A percentile compares a stretch with the other conserved stretches of the same genome.
phyloP scores from a whole-genome alignment of 495 filamentous ascomycete species.

The Cercophora scortea region DNA sequence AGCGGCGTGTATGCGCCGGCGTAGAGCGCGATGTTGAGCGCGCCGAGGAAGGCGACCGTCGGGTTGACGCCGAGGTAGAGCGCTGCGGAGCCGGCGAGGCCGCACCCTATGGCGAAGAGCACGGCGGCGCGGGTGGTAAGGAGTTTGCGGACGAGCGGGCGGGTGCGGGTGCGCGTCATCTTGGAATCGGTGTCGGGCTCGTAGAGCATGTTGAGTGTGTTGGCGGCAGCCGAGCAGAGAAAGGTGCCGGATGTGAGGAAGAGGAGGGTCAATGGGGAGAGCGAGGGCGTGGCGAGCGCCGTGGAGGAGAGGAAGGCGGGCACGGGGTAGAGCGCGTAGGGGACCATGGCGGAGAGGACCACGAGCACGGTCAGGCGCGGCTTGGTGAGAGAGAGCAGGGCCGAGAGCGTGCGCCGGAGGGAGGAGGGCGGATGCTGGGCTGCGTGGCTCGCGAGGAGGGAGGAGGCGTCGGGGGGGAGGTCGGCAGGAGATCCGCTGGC shows the following conservation, averaged over 20 bases:
- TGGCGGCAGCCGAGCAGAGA: constrained; percentile 77
- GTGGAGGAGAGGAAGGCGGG: constrained; percentile 65
- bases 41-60: constrained; percentile 79
- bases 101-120: constrained; percentile 68
- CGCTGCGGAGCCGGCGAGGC: constrained; percentile 53
- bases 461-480: constrained; percentile 77
- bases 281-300: constrained; percentile 59
- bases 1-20: constrained; percentile 88
- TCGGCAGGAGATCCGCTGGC: constrained; percentile 5
- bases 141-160: constrained; percentile 79
- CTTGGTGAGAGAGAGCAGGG: constrained; percentile 87
- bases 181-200: constrained; percentile 84
- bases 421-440: constrained; percentile 60
- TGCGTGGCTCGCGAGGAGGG: constrained; percentile 65
- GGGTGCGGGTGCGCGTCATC: constrained; percentile 85
- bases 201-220: constrained; percentile 94
- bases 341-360: constrained; percentile 81
- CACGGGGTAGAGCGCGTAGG: constrained; percentile 89
- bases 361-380: constrained; percentile 89
- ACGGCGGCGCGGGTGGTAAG: constrained; percentile 68
- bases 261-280: constrained; percentile 81
- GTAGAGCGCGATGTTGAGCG: constrained; percentile 78
- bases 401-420: constrained; percentile 66
- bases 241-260: constrained; percentile 89
- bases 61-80: constrained; percentile 91